Evolutionary conservation across 2,329 filamentous ascomycete species (phyloP), one percentile per base, ranked within the genome.

Genomic region (Alternaria sp.): DNA sequence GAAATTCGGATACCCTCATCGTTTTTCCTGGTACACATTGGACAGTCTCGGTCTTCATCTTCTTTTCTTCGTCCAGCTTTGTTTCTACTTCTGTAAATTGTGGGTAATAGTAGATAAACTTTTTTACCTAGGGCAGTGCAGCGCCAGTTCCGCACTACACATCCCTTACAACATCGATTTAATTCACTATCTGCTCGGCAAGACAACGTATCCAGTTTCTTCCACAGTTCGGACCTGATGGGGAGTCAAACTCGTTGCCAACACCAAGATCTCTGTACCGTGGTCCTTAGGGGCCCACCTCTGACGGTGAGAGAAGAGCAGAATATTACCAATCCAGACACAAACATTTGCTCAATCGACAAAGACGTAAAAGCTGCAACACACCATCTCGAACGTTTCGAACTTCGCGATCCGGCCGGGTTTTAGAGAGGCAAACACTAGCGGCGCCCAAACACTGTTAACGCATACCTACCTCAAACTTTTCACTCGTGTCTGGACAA

Each of bases 1-100:
- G 61, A 60, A 40, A 67, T 62, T 66, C 68, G 67, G 66, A 74
- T 74, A 73, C 70, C 71, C 70, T 57, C 36, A 46, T 40, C 13
- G 10, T 59, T 61, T 59, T n/a, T 23, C 55, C 61, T 13, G 25
- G 56, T 58, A 57, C 23, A 52, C 15, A 13, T n/a, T 28, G 13
- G 49, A 52, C 19, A 40, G 19, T 40, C 19, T 36, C 19, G 19
- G 30, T 52, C 19, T 54, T 60, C 54, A 32, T 46, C 19, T 62
- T 47, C 43, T 8, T 36, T 46, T 15, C 54, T 36, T 57, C 61
- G n/a, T 49, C 30, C 25, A n/a, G 23, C 40, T 15, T 11, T 44
- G 36, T 44, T 17, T 28, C 7, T 54, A 44, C 7, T 25, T 19
- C 10, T 54, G n/a, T 25, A 25, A 44, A 43, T 8, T 7, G 36